Evolutionary conservation across 345 rosid species (phyloP), one percentile per base, ranked within the genome.

Genomic region (Hibiscus mutabilis): DNA sequence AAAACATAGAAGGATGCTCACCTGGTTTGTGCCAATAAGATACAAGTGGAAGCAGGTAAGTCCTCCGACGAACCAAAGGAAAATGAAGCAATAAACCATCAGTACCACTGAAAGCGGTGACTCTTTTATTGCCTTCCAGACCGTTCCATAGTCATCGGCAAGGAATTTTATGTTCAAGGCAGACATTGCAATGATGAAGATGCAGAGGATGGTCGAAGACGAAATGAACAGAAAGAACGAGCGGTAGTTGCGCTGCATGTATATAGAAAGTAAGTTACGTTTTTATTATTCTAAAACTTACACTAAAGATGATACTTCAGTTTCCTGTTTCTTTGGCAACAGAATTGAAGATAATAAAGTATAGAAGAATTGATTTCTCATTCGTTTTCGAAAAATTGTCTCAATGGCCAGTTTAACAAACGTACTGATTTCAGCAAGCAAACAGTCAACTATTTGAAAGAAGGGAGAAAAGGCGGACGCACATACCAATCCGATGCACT

Each of bases 21-120:
- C 89, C 84, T 84, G 86, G 76, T 86, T 86, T 69, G 79, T 84
- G 75, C 81, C 29, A n/a, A 86, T 84, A 56, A 86, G 87, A 79
- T 82, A 86, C 2, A 86, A 60, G 62, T 84, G 90, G 77, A 86
- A 80, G 75, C 80, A 82, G 24, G 90, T 74, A 66, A 86, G 90
- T 4, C 90, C 86, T 27, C 90, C 90, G 5, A 82, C 82, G 35
- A 86, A 84, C 87, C 85, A 86, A 4, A 84, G 80, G 77, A 84
- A 84, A 72, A 86, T 66, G 79, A 86, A 84, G 77, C 86, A 76
- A 59, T 86, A 86, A 15, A 60, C 82, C 67, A 86, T 79, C 51
- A 86, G 74, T 22, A 82, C 77, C 29, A 82, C 72, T 6, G 90
- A 82, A 27, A 80, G 81, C 18, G 84, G 87, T 12, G 90, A 76